Percentiles rank a stretch among this genome's conserved stretches.
phyloP scores from a whole-genome alignment of 148 eudicot genomes.

The Polygonum aviculare region DNA sequence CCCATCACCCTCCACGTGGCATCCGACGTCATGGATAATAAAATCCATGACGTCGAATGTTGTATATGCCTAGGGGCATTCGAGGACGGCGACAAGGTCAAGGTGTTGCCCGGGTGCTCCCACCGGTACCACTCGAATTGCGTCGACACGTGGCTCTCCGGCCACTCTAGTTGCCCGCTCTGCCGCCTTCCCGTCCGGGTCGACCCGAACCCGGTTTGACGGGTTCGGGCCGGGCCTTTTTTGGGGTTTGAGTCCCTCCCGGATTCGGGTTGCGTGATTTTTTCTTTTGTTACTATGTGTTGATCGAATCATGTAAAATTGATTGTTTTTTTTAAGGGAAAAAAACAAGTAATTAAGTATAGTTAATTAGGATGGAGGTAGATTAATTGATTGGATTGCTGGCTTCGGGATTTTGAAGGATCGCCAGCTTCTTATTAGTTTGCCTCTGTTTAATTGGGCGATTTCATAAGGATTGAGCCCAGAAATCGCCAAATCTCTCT shows the following conservation, averaged over 20 bases:
- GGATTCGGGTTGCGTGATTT: slow-evolving; percentile 1
- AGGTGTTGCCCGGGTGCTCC: slow-evolving; percentile 43
- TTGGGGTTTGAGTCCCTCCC: neutral
- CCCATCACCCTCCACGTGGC: slow-evolving; percentile 35
- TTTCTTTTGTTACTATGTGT: neutral
- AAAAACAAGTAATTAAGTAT: neutral
- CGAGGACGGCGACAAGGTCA: slow-evolving; percentile 61
- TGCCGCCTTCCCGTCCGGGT: slow-evolving; percentile 44
- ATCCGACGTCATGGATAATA: neutral
- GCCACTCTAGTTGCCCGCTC: slow-evolving; percentile 68
- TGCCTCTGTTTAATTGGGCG: neutral
- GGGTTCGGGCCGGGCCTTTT: neutral
- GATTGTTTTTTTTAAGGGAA: neutral
- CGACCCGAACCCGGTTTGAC: slow-evolving; percentile 16
- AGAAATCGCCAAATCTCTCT: neutral
- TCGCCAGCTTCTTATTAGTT: neutral
- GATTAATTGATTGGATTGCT: neutral
- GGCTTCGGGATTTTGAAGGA: slow-evolving; percentile 2
- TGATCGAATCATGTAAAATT: neutral
- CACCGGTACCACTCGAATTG: slow-evolving; percentile 70
- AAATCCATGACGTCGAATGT: slow-evolving; percentile 35
- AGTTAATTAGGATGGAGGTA: slow-evolving; percentile 6
- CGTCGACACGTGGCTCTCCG: slow-evolving; percentile 57
- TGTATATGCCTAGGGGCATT: slow-evolving; percentile 63
- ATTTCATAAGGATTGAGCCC: neutral